Evolutionary conservation across 2,329 filamentous ascomycete genomes (phyloP), one percentile per base, ranked within the genome.

Genomic region (Xylogone sp.): DNA sequence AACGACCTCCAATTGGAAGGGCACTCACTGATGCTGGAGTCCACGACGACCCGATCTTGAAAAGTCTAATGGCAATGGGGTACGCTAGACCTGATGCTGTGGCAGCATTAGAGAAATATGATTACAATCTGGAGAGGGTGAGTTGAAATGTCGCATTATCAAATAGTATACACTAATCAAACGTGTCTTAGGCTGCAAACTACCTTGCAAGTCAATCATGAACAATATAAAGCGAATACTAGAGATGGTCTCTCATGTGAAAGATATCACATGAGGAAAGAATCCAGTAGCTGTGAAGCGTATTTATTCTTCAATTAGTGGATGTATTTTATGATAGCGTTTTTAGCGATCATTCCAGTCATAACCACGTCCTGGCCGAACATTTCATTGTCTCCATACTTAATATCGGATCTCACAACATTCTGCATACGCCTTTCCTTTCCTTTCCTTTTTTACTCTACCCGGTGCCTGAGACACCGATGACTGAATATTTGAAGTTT

Each of bases 81-180:
- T 97, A 95, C 66, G 72, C 83, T 3, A 79, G 93, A 24, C 74
- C 77, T 7, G 84, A 89, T 47, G 88, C 90, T 16, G 73, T 97
- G 31, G 76, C 77, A 46, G 93, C 94, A 21, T 73, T 97, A 66
- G 93, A 97, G 75, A 92, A 93, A 69, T 96, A 88, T 68, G 91
- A 97, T 72, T 97, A 97, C 71, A 94, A 97, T 69, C 79, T 97
- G 67, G 91, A 96, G 71, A 90, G 89, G 82, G 93, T 96, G 73
- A 73, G 84, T 75, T 52, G 16, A 18, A 56, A 31, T 45, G 21
- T 29, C 13, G 21, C 21, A 21, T 39, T 7, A 42, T 43, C 42
- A 31, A 18, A 31, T 44, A 22, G 50, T 53, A 21, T 53, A 45
- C 9, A 39, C 27, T 49, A 53, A 43, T 46, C 42, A 22, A 31